phyloP scores from a whole-genome alignment of 208 protist genomes.

The Angomonas deanei region DNA sequence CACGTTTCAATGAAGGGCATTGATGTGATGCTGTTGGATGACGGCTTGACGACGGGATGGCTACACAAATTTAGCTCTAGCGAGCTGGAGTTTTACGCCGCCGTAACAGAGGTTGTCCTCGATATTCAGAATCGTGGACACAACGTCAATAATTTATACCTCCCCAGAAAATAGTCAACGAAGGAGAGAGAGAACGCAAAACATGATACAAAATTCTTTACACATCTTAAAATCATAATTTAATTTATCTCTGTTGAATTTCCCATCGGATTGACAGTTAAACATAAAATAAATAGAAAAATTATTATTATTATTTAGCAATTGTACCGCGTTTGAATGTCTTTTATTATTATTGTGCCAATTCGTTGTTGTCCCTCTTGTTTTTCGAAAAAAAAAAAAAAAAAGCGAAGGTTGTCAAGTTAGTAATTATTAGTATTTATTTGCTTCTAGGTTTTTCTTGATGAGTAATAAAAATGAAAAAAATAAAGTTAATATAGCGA shows the following conservation, averaged over 20 bases:
- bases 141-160: constrained; percentile 65
- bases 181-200: constrained; percentile 6
- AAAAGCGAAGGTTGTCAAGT: background rate
- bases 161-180: constrained; percentile 12
- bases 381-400: background rate
- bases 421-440: too few relatives aligned
- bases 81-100: constrained; percentile 64
- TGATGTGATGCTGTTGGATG: constrained; percentile 82
- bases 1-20: constrained; percentile 74
- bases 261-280: too few relatives aligned
- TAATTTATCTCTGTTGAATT: background rate
- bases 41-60: constrained; percentile 68
- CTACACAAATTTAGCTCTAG: constrained; percentile 54
- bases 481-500: constrained; percentile 28
- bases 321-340: background rate
- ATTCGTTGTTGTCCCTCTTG: background rate
- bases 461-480: constrained; percentile 1
- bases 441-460: background rate
- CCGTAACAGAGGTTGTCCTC: constrained; percentile 48
- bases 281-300: too few relatives aligned
- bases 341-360: too few relatives aligned
- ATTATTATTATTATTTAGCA: constrained; percentile 18
- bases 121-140: constrained; percentile 64
- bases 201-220: background rate
- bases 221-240: constrained; percentile 1